Evolutionary conservation across 495 filamentous ascomycete species (phyloP), one percentile per base, ranked within the genome.

Genomic region (Glarea lozoyensis): DNA sequence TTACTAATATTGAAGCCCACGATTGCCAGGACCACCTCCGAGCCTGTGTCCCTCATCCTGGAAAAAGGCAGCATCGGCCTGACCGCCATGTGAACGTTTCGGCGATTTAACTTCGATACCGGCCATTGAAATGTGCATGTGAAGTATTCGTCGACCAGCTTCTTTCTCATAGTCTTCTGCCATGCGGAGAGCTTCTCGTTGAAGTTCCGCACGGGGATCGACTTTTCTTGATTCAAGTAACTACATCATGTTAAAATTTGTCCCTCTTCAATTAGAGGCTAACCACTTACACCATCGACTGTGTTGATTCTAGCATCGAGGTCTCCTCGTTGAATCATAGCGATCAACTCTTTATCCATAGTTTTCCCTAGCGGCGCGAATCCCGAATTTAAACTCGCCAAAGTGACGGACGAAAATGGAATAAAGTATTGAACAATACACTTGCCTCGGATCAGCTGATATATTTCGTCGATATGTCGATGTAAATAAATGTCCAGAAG

Each of bases 381-480:
- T 9, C 80, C 76, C 24, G 70, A 67, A 9, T 78, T 72, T 72
- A 92, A 74, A 17, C 73, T 82, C 9, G 76, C 70, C 5, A 92
- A 61, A 2, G 75, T 83, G 33, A 88, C 82, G 29, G 75, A 77
- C 18, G 77, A 87, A 59, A 87, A 92, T 1, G 86, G 86, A 18
- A 86, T 68, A 37, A 88, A 77, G 59, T 94, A 97, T 58, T 95
- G 87, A 38, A 90, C 73, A 47, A 98, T 96, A 42, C 88, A 83
- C 60, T 96, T 96, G 53, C 75, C 83, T 47, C 93, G 76, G 53
- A 98, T 83, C 34, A 67, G 61, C 16, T 69, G 64, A 63, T 84
- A 88, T 19, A 98, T 65, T 3, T 65, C 64, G n/a, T 66, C 50
- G 15, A 94, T 66, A 39, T 92, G 84, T 38, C 70, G 76, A 34